Percentiles rank a stretch among this genome's conserved stretches.
These are phyloP conservation scores for Noccaea caerulescens DNA, from an alignment of 345 rosid species.

Conservation along the genomic window DNA sequence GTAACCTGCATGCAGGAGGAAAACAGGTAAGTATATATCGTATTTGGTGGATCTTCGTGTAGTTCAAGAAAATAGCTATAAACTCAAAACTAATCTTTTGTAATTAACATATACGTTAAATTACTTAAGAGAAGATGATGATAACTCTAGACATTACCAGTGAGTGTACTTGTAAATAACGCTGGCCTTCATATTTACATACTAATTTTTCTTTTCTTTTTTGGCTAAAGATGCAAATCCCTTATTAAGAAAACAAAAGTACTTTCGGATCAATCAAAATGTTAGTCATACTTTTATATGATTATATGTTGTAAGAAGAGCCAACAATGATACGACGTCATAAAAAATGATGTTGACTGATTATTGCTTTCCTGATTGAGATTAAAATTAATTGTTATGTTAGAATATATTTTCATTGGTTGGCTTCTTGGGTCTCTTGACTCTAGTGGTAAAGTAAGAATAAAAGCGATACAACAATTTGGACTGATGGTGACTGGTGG, in stretches of 20 bases:
- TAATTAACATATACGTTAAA: background rate
- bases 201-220: no score
- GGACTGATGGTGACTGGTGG: conserved; percentile 30
- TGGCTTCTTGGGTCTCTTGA: conserved; percentile 13
- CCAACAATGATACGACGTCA: conserved; percentile 36
- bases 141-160: background rate
- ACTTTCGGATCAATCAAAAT: background rate
- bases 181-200: no score
- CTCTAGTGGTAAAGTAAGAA: conserved; percentile 16
- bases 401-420: conserved; percentile 9
- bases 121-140: background rate
- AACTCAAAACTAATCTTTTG: background rate
- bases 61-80: background rate
- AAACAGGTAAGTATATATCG: background rate
- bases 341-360: conserved; percentile 20
- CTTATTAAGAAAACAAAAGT: conserved; percentile 18
- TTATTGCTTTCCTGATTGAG: conserved; percentile 22
- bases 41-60: conserved; percentile 5
- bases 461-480: conserved; percentile 4
- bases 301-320: conserved; percentile 34
- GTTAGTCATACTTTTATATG: conserved; percentile 33
- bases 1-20: background rate
- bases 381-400: background rate
- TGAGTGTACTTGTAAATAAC: background rate
- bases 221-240: background rate